A percentile compares a stretch with the other conserved stretches of the same genome.
Evolutionary conservation across 2,329 filamentous ascomycete species (phyloP).

Genomic region (Cercospora janseana): DNA sequence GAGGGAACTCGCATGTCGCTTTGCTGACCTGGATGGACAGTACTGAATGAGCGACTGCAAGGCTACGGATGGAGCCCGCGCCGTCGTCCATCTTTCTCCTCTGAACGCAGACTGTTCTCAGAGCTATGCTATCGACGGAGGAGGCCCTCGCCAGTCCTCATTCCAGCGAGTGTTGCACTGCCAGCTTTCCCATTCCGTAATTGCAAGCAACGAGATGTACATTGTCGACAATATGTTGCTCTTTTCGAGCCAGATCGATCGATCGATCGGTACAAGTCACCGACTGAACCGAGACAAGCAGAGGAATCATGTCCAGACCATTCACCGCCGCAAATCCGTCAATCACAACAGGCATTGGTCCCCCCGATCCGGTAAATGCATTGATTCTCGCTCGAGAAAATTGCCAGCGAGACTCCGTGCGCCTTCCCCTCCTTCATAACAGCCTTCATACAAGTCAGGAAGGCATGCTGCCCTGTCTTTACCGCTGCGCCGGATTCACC

Average conservation of each 20-base stretch:
- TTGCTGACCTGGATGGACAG: too few species aligned
- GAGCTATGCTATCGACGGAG: slow-evolving; percentile 88
- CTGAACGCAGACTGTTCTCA: slow-evolving; percentile 85
- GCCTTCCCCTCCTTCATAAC: slow-evolving; percentile 74
- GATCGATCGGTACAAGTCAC: background rate
- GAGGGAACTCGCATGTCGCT: too few species aligned
- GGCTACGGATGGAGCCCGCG: slow-evolving; percentile 8
- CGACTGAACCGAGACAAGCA: background rate
- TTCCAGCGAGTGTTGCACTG: slow-evolving; percentile 81
- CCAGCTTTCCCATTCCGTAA: slow-evolving; percentile 83
- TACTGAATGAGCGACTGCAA: slow-evolving; percentile 4
- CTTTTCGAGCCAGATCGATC: slow-evolving; percentile 56
- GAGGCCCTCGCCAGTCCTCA: slow-evolving; percentile 76
- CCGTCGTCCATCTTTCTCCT: slow-evolving; percentile 75
- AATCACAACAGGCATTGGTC: slow-evolving; percentile 77
- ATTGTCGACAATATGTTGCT: slow-evolving; percentile 67
- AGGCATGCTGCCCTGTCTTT: slow-evolving; percentile 84
- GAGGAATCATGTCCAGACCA: slow-evolving; percentile 72
- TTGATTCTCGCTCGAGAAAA: slow-evolving; percentile 87
- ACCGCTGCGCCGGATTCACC: slow-evolving; percentile 67
- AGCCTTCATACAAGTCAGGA: slow-evolving; percentile 78
- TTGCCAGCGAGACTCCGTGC: slow-evolving; percentile 79
- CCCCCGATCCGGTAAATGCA: slow-evolving; percentile 80
- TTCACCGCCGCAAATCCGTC: slow-evolving; percentile 88
- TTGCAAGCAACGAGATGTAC: slow-evolving; percentile 90